These are phyloP conservation scores for Yarrowia keelungensis DNA, from an alignment of 805 yeast species.

Conservation along the genomic window DNA sequence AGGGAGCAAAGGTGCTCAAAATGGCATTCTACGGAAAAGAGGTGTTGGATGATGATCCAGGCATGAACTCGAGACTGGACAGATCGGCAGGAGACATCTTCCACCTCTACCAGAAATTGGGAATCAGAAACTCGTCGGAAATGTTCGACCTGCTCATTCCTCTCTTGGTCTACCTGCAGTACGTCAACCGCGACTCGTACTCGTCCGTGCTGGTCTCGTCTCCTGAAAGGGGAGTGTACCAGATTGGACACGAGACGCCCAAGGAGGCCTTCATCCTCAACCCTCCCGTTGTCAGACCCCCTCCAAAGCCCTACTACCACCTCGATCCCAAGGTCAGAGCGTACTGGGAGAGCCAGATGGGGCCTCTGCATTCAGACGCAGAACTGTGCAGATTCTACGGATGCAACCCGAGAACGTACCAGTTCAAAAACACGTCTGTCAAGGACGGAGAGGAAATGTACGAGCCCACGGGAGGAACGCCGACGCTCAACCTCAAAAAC, in stretches of 20 bases:
- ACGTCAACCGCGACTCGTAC: slow-evolving; percentile 35
- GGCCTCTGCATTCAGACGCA: slow-evolving; percentile 23
- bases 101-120: slow-evolving; percentile 31
- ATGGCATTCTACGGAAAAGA: slow-evolving; percentile 36
- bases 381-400: slow-evolving; percentile 34
- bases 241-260: slow-evolving; percentile 32
- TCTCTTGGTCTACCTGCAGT: slow-evolving; percentile 24
- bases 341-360: slow-evolving; percentile 29
- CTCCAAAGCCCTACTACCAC: slow-evolving; percentile 25
- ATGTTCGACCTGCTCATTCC: slow-evolving; percentile 31
- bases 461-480: slow-evolving; percentile 17
- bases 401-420: slow-evolving; percentile 9
- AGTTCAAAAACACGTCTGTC: slow-evolving; percentile 31
- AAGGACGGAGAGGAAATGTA: slow-evolving; percentile 36
- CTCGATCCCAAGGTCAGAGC: slow-evolving; percentile 30
- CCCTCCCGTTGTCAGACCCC: not conserved
- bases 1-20: slow-evolving; percentile 34
- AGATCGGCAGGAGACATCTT: slow-evolving; percentile 24
- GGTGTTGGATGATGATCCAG: slow-evolving; percentile 32
- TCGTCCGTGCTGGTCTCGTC: slow-evolving; percentile 17
- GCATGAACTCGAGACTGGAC: slow-evolving; percentile 30
- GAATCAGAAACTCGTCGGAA: slow-evolving; percentile 29
- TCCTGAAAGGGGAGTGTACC: slow-evolving; percentile 25
- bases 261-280: slow-evolving; percentile 17
- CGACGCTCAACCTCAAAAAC: slow-evolving; percentile 13